Percentiles rank a stretch among this genome's conserved stretches.
Conservation (phyloP, 1,139 yeast genomes). For the Nakaseomyces kungkrabaensis region DNA sequence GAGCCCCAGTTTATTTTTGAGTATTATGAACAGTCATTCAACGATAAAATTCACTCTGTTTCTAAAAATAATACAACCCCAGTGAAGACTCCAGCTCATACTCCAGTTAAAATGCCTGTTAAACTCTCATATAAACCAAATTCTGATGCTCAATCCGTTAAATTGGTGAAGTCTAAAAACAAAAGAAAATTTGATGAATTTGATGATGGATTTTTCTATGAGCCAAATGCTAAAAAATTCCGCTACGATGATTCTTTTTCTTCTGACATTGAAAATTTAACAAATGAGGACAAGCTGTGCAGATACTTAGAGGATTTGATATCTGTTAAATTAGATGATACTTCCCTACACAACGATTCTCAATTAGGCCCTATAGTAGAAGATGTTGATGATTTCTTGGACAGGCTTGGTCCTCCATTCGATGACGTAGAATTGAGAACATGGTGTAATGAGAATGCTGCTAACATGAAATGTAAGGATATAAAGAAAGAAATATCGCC, state of each 20-base stretch:
- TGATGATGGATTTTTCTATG: too few species aligned
- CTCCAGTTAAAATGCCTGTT: too few species aligned
- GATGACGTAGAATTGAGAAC: neutral
- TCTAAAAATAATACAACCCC: too few species aligned
- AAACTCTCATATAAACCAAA: too few species aligned
- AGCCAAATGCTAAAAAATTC: neutral
- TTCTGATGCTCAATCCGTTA: too few species aligned
- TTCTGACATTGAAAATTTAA: too few species aligned
- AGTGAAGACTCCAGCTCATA: too few species aligned
- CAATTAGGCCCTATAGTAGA: neutral
- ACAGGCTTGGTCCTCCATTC: neutral
- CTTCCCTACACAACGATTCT: neutral
- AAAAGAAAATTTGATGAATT: too few species aligned
- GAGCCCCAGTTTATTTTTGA: neutral
- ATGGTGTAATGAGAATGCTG: neutral
- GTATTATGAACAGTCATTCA: neutral
- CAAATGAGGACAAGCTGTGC: too few species aligned
- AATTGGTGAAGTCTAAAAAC: too few species aligned
- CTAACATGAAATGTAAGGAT: too few species aligned
- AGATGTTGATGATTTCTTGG: neutral
- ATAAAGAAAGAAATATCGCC: neutral
- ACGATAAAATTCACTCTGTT: neutral
- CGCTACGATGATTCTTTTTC: neutral
- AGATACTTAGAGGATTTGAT: neutral
- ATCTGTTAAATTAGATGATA: neutral